phyloP scores from a whole-genome alignment of 176 grass and related monocot genomes.

The Urochloa ruziziensis region DNA sequence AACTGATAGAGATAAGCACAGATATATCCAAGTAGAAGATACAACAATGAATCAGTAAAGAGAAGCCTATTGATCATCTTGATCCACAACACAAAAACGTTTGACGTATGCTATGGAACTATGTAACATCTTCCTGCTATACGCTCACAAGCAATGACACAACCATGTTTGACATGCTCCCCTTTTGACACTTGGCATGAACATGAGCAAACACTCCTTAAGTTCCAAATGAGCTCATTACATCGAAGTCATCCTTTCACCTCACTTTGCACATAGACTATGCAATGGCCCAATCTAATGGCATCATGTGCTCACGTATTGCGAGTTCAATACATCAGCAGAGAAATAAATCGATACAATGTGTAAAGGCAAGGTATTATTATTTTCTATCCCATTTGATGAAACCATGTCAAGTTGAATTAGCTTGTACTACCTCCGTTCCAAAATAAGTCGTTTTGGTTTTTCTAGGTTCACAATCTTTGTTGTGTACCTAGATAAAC shows the following conservation, averaged over 20 bases:
- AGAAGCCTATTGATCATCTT: background rate
- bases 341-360: no score
- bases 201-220: background rate
- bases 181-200: background rate
- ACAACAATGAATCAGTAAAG: background rate
- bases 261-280: no score
- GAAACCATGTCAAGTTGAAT: background rate
- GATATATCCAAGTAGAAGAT: background rate
- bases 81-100: background rate
- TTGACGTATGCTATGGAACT: background rate
- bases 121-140: background rate
- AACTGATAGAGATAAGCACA: background rate
- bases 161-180: background rate
- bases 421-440: no score
- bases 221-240: background rate
- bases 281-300: no score
- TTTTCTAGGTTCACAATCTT: no score
- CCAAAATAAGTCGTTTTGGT: no score
- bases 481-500: no score
- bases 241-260: background rate
- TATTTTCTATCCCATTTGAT: background rate
- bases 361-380: no score
- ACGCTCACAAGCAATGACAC: background rate
- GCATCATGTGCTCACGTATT: no score
- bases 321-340: no score